phyloP scores from a whole-genome alignment of 331 rosid species.

The Telfairia occidentalis region DNA sequence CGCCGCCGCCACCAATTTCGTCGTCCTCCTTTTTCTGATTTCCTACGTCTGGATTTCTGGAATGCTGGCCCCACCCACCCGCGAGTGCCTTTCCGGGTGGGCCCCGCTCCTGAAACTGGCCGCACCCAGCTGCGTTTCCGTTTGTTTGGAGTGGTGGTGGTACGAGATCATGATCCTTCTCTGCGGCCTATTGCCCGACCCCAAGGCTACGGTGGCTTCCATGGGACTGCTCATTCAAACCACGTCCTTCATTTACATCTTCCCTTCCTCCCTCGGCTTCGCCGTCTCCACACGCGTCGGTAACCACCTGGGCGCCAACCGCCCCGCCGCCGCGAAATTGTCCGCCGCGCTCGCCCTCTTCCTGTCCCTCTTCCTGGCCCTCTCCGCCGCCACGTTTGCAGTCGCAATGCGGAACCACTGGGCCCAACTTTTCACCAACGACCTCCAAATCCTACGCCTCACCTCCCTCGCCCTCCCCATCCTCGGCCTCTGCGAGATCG shows the following conservation, averaged over 20 bases:
- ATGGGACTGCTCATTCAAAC: slow-evolving; percentile 90
- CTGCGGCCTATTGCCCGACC: slow-evolving; percentile 64
- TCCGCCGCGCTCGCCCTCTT: slow-evolving; percentile 48
- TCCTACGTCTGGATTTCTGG: slow-evolving; percentile 31
- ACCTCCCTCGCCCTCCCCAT: slow-evolving; percentile 64
- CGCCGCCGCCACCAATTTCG: slow-evolving; percentile 47
- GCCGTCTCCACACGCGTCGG: slow-evolving; percentile 92
- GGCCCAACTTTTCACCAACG: slow-evolving; percentile 65
- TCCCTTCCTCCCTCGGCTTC: slow-evolving; percentile 65
- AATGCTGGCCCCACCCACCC: slow-evolving; percentile 42
- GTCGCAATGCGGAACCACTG: slow-evolving; percentile 39
- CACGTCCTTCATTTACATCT: slow-evolving; percentile 69
- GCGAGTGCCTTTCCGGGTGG: slow-evolving; percentile 59
- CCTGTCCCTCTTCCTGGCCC: slow-evolving; percentile 38
- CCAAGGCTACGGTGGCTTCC: slow-evolving; percentile 70
- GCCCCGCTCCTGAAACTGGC: slow-evolving; percentile 52
- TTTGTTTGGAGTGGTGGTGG: slow-evolving; percentile 99
- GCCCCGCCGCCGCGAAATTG: slow-evolving; percentile 28
- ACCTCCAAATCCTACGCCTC: slow-evolving; percentile 40
- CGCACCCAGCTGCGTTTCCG: slow-evolving; percentile 80
- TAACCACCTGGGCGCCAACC: slow-evolving; percentile 61
- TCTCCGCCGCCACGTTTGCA: slow-evolving; percentile 47
- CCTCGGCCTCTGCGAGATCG: slow-evolving; percentile 81
- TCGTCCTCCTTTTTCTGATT: slow-evolving; percentile 27
- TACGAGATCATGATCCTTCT: slow-evolving; percentile 86